Percentiles rank a stretch among this genome's conserved stretches.
phyloP scores from a whole-genome alignment of 208 protist species.

The Herpetomonas samuelpessoai region DNA sequence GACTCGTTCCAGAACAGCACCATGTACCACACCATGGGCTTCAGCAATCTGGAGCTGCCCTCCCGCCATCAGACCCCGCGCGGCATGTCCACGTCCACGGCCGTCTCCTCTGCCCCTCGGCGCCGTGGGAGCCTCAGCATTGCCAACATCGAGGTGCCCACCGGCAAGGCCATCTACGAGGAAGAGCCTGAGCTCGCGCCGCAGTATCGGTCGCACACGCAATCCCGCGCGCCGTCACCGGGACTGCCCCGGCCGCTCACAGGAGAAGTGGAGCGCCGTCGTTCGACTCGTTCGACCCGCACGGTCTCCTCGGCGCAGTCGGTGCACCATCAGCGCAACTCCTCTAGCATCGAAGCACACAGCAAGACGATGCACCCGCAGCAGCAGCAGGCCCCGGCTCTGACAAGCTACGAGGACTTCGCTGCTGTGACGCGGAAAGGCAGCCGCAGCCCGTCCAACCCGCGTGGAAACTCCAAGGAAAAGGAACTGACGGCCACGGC shows the following conservation, averaged over 20 bases:
- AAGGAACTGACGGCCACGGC: background rate
- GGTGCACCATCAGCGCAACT: background rate
- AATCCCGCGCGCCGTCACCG: background rate
- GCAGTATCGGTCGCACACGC: background rate
- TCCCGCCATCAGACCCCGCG: background rate
- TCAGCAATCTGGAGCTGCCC: background rate
- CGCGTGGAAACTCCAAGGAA: background rate
- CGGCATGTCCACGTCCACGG: background rate
- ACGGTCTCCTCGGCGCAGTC: background rate
- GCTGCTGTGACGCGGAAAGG: too few species aligned
- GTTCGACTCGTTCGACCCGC: background rate
- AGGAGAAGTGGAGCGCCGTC: background rate
- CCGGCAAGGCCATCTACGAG: conserved; percentile 13
- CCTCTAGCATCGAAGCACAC: too few species aligned
- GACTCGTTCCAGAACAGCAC: conserved; percentile 9
- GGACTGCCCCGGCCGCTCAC: background rate
- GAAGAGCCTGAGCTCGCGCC: background rate
- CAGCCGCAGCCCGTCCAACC: too few species aligned
- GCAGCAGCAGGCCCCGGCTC: too few species aligned
- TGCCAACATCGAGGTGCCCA: conserved; percentile 17
- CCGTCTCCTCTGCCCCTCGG: conserved; percentile 3
- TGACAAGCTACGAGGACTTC: background rate
- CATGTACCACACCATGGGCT: background rate
- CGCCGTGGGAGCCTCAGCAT: conserved; percentile 23
- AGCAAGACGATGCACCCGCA: background rate